Conservation (phyloP, 495 filamentous ascomycete species). For the Penicillium arizonense region DNA sequence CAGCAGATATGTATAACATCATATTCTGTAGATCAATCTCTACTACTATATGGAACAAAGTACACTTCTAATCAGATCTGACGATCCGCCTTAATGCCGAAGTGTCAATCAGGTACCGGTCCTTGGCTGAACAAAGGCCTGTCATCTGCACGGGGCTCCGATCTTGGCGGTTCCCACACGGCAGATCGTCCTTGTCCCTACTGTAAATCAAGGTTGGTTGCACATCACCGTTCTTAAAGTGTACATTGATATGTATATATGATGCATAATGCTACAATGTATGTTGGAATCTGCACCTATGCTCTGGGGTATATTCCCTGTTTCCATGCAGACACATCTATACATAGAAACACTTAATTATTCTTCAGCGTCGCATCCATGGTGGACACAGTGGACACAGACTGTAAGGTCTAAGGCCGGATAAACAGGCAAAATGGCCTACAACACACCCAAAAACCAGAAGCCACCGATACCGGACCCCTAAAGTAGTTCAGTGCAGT, state of each 20-base stretch:
- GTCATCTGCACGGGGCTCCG: conserved; percentile 42
- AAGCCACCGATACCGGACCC: conserved; percentile 20
- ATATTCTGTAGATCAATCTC: too few relatives aligned
- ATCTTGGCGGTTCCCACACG: conserved; percentile 44
- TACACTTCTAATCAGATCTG: conserved; percentile 2
- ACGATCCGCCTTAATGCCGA: conserved; percentile 19
- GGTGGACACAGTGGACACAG: background rate
- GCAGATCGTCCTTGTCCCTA: conserved; percentile 42
- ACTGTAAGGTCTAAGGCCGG: background rate
- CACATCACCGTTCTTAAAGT: conserved; percentile 15
- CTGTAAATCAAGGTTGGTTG: conserved; percentile 22
- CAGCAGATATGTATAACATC: too few relatives aligned
- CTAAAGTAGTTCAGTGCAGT: too few relatives aligned
- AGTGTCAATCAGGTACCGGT: conserved; percentile 20
- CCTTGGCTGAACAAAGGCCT: conserved; percentile 17
- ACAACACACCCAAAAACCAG: background rate
- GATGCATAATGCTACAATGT: too few relatives aligned
- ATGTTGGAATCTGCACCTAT: too few relatives aligned
- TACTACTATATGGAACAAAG: background rate
- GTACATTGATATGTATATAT: background rate
- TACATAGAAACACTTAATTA: background rate
- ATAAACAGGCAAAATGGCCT: background rate
- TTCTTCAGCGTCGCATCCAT: too few relatives aligned
- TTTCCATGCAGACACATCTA: background rate
- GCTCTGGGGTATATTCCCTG: too few relatives aligned